Percentiles rank a stretch among this genome's conserved stretches.
Evolutionary conservation across 306 rosid species (phyloP).

Genomic region (Quercus gilva): DNA sequence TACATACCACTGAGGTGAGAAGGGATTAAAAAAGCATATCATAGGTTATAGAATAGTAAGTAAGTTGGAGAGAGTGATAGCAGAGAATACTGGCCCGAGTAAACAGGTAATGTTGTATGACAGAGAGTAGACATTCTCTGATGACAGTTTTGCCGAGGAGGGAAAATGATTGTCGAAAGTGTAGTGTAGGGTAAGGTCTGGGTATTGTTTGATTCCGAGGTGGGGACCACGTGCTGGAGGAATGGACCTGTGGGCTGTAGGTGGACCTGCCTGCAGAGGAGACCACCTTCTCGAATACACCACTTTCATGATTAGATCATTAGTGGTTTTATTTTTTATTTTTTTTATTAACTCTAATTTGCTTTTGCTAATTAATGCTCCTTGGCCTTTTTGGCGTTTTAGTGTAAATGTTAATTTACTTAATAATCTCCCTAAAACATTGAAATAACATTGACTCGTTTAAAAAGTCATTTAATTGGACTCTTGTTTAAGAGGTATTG

Average conservation of each 20-base stretch:
- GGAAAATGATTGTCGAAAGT: conserved; percentile 5
- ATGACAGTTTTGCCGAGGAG: not conserved
- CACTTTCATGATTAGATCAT: conserved; percentile 14
- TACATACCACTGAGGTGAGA: not conserved
- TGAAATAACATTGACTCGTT: too few relatives aligned
- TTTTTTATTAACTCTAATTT: too few relatives aligned
- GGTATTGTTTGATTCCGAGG: conserved; percentile 8
- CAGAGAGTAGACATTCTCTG: conserved; percentile 28
- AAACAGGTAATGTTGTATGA: not conserved
- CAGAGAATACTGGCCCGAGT: not conserved
- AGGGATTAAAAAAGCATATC: not conserved
- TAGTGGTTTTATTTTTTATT: not conserved
- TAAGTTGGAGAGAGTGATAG: not conserved
- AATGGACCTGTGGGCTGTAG: not conserved
- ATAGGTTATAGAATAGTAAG: not conserved
- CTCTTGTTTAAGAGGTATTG: too few relatives aligned
- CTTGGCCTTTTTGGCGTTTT: not conserved
- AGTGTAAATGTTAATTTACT: too few relatives aligned
- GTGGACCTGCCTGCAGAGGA: conserved; percentile 11
- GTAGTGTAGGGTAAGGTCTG: not conserved
- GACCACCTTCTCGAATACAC: conserved; percentile 18
- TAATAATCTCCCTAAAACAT: too few relatives aligned
- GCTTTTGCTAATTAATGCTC: conserved; percentile 16
- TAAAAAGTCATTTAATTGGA: too few relatives aligned
- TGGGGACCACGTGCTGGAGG: conserved; percentile 7